phyloP scores from a whole-genome alignment of 805 yeast genomes.

The Kodamaea leandrae region DNA sequence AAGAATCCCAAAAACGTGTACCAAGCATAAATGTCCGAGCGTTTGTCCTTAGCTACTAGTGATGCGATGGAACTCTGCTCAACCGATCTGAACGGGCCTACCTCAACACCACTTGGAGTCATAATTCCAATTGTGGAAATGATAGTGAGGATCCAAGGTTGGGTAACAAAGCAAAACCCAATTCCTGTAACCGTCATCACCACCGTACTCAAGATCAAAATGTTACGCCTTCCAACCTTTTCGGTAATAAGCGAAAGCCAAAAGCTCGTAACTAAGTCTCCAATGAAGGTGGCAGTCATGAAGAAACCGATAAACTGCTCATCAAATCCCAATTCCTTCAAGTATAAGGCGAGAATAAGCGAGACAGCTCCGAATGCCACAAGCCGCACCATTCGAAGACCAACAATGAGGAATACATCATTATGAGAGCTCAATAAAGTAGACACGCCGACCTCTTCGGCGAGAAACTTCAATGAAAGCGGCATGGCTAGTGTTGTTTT shows the following conservation, averaged over 20 bases:
- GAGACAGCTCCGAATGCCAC: constrained; percentile 39
- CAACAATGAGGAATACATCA: constrained; percentile 33
- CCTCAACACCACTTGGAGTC: constrained; percentile 58
- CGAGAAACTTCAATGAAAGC: constrained; percentile 14
- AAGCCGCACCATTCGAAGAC: constrained; percentile 33
- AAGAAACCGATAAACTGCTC: constrained; percentile 47
- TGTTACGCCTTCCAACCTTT: constrained; percentile 42
- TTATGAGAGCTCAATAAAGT: constrained; percentile 27
- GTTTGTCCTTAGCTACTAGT: constrained; percentile 35
- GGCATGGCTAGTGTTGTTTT: neutral
- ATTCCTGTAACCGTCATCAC: constrained; percentile 45
- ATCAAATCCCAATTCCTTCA: constrained; percentile 39
- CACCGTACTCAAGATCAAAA: constrained; percentile 39
- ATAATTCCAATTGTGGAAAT: constrained; percentile 50
- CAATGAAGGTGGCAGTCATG: constrained; percentile 48
- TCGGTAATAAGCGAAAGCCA: constrained; percentile 47
- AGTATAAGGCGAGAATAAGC: constrained; percentile 42
- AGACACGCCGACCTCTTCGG: constrained; percentile 33
- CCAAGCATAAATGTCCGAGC: constrained; percentile 60
- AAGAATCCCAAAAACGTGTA: constrained; percentile 49
- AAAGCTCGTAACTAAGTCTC: constrained; percentile 51
- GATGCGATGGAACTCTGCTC: constrained; percentile 55
- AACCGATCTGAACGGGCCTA: constrained; percentile 57
- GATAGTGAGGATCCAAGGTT: constrained; percentile 31
- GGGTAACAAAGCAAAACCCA: constrained; percentile 32